Evolutionary conservation across 2,329 filamentous ascomycete genomes (phyloP), one percentile per base, ranked within the genome.

Genomic region (Coniosporium tulheliwenetii): DNA sequence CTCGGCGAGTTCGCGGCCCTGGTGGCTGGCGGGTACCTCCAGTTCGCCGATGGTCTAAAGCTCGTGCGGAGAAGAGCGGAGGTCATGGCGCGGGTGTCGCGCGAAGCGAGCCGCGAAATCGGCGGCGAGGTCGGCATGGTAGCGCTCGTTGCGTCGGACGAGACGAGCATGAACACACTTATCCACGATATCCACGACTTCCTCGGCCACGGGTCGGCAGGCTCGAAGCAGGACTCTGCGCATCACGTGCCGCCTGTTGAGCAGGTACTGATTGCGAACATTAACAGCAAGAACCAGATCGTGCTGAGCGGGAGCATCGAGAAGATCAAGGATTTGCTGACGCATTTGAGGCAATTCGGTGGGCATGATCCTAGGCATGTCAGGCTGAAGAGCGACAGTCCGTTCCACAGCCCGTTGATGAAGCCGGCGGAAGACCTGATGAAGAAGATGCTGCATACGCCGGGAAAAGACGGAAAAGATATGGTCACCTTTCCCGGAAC

Each of bases 261-360:
- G 54, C 83, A 93, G 60, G 87, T 95, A 39, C 68, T 81, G 49
- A 86, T 96, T 50, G 89, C 86, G 44, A 95, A 96, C 61, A 78
- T 93, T 63, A 96, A 96, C 64, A 85, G 80, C 58, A 91, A 86
- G 65, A 94, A 94, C 57, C 89, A 96, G 64, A 93, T 96, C 52
- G 89, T 95, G 39, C 69, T 96, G 40, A 91, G 83, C 55, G 89
- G 89, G 31, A 89, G 79, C 59, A 79, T 95, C 40, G 79, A 80
- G 51, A 73, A 78, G 50, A 94, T 95, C 58, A 79, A 77, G 52
- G 80, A 79, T 42, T 75, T 95, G 13, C 66, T 95, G 40, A 78
- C 83, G 9, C 86, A 95, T 56, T 70, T 96, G 43, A 70, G 86
- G 39, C 85, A 93, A 56, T 95, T 94, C 56, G 76, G 85, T 8